A percentile compares a stretch with the other conserved stretches of the same genome.
Conservation (phyloP, 225 moss, liverwort and hornwort genomes). For the Asterella californica region DNA sequence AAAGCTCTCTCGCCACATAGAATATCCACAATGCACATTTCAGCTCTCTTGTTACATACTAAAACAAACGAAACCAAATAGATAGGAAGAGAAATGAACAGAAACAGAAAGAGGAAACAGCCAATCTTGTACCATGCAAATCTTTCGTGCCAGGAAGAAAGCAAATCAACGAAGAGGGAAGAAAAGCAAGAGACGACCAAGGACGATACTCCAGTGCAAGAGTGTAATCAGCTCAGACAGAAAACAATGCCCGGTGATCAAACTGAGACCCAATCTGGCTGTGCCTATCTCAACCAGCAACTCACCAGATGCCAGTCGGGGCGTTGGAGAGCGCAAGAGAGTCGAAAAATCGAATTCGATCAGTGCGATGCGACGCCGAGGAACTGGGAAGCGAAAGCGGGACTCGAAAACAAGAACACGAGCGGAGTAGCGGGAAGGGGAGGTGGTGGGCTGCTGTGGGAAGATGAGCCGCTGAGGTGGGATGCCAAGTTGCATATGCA, state of each 20-base stretch:
- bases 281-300: too few species aligned
- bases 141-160: background rate
- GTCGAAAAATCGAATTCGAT: background rate
- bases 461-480: background rate
- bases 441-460: background rate
- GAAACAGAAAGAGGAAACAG: background rate
- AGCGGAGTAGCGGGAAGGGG: background rate
- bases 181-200: background rate
- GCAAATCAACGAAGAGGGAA: background rate
- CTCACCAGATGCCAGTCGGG: background rate
- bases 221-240: background rate
- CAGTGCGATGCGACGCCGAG: background rate
- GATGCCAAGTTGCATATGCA: constrained; percentile 3
- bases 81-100: background rate
- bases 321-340: background rate
- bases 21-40: background rate
- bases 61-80: background rate
- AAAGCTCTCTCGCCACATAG: too few species aligned
- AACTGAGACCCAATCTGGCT: background rate
- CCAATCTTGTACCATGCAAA: background rate
- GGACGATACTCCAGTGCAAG: background rate
- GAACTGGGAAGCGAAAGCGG: too few species aligned
- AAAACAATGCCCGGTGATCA: background rate
- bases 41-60: too few species aligned
- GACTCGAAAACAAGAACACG: background rate